A percentile compares a stretch with the other conserved stretches of the same genome.
Conservation (phyloP, 805 yeast species). For the Candida parachauliodes region DNA sequence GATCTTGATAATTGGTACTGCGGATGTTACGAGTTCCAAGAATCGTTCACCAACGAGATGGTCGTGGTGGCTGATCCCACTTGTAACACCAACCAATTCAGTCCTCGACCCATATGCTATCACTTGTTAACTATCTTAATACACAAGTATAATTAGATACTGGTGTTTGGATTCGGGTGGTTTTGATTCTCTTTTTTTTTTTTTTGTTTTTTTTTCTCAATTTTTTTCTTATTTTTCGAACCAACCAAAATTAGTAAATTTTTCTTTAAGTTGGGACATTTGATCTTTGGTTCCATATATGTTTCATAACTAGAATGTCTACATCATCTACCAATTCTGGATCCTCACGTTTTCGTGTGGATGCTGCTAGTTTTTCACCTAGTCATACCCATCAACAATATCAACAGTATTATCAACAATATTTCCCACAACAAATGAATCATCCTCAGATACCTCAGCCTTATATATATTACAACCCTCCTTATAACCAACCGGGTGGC, state of each 20-base stretch:
- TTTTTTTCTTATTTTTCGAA: background rate
- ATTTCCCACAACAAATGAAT: slow-evolving; percentile 8
- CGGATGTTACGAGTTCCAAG: slow-evolving; percentile 22
- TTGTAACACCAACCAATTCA: slow-evolving; percentile 4
- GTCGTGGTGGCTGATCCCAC: background rate
- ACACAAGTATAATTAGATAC: background rate
- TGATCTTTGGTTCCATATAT: background rate
- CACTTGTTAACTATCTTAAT: slow-evolving; percentile 18
- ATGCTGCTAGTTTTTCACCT: slow-evolving; percentile 38
- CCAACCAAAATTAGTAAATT: slow-evolving; percentile 4
- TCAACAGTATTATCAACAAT: slow-evolving; percentile 12
- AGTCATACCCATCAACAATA: slow-evolving; percentile 12
- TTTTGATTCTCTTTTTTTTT: background rate
- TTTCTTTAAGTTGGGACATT: background rate
- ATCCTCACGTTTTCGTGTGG: slow-evolving; percentile 35
- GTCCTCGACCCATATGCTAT: slow-evolving; percentile 20
- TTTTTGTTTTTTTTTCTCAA: background rate
- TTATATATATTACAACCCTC: slow-evolving; percentile 5
- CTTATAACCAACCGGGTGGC: slow-evolving; percentile 7
- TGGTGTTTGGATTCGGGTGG: background rate
- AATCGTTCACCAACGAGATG: slow-evolving; percentile 4
- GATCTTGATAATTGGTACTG: slow-evolving; percentile 30
- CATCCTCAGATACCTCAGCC: slow-evolving; percentile 12
- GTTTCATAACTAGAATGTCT: slow-evolving; percentile 9
- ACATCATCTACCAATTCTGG: slow-evolving; percentile 26